Evolutionary conservation across 2,329 filamentous ascomycete genomes (phyloP), one percentile per base, ranked within the genome.

Genomic region (Dendrostoma leiphaemia): DNA sequence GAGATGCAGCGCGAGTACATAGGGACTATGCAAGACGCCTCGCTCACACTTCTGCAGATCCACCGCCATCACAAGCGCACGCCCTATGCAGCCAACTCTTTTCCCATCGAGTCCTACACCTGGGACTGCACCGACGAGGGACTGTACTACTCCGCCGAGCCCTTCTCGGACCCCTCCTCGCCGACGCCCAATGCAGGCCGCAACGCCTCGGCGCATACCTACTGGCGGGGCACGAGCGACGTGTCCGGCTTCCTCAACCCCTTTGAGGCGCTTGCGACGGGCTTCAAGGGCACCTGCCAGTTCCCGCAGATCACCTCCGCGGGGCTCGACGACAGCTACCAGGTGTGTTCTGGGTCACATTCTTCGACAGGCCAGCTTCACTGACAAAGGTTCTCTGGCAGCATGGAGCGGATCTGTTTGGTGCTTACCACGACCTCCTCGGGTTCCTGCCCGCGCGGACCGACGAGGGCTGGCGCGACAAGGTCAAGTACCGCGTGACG

Each of bases 41-140:
- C 15, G 24, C 51, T 50, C 12, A 40, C 6, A 26, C 24, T 29
- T 10, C 21, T 3, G 19, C 38, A 86, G 78, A 88, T 92, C 47
- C 90, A 94, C 64, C 82, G 90, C 48, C 90, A 94, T 66, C 90
- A 94, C 70, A 94, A 94, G 67, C 82, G 90, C 21, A 94, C 89
- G 0, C 89, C 89, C 0, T 94, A 94, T 66, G 82, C 87, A 2
- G 77, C 80, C 50, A 95, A 94, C 65, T 83, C 84, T 0, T 93
- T 94, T 62, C 89, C 89, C 0, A 73, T 81, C 1, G 90, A 94
- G 66, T 73, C 82, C 0, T 89, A 90, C 64, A 71, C 74, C 17
- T 94, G 89, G 90, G 70, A 86, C 64, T 94, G 90, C 67, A 74
- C 83, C 53, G 84, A 91, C 59, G 77, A 86, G 61, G 85, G 79